Base-by-base conservation (phyloP, 2,329 filamentous ascomycete species). In the Calonectria pseudoturangicola region DNA sequence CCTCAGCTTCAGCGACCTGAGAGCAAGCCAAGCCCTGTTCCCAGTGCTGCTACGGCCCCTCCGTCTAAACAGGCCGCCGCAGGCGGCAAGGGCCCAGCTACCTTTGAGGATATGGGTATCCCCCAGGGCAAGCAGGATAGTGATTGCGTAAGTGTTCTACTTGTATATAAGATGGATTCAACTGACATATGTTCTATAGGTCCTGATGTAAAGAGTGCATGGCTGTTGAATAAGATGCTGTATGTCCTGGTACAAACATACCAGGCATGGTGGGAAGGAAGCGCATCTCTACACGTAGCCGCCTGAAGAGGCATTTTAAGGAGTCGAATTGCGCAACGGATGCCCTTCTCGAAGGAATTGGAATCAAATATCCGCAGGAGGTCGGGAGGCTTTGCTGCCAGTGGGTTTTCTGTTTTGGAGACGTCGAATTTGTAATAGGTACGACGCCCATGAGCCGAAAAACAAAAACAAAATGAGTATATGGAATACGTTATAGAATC, bases 41-140 rank as follows among this genome's bases (percentile, higher is more conserved):
- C 83, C 25, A 77, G 79, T 27, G 77, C 81, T n/a, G 78, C 83
- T 51, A 83, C 84, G n/a, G 82, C 84, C 9, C 78, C 83, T 18
- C 84, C 86, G 8, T 80, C 85, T 25, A 83, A 85, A 3, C 75
- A 75, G 15, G 41, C 6, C 12, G 39, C 12, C 16, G 41, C 15
- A 3, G 85, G 86, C 63, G 85, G 86, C 63, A 94, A 95, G 81
- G 97, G 96, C 13, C 96, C 97, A 1, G 95, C 97, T 79, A 98
- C 97, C 0, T 99, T 99, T 83, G 96, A 98, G 82, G 96, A 97
- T 82, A 99, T 99, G 97, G 97, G 97, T 47, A 96, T 99, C 79
- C 95, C 95, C 8, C 90, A 92, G 79, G 92, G 89, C 60, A 96
- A 97, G 84, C 90, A 93, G 74, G 94, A 98, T n/a, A 91, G 91